Evolutionary conservation across 805 yeast species (phyloP), one percentile per base, ranked within the genome.

Genomic region (Cyberlindnera lachancei): DNA sequence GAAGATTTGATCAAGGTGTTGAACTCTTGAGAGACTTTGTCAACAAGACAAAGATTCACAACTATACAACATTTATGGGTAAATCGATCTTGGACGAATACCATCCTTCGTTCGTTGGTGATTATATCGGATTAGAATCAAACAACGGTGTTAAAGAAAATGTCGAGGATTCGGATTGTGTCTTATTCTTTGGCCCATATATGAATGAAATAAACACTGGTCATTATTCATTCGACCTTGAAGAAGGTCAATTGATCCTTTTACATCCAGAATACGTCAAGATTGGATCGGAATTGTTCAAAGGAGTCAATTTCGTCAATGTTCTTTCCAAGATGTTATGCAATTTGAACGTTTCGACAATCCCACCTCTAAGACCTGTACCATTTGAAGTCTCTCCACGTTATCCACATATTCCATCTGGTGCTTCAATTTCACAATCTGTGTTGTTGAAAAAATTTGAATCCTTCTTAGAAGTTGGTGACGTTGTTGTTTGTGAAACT

Each of bases 401-500:
- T 40, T 52, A 40, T 23, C 42, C 52, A 29, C 27, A 41, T 14
- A 28, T 50, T 18, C 49, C 50, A 24, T 44, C 55, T 3, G 29
- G 29, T 12, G 49, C 64, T n/a, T 29, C 40, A 40, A 65, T 67
- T 35, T 72, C 73, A 1, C 79, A 75, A 50, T 59, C 65, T 11
- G 52, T 49, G 23, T 43, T 79, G 23, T 56, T 71, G 18, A 52
- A 57, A 31, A 48, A 52, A 14, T 43, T 79, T 29, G 59, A 60
- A 44, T 38, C 56, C 23, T 64, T 61, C 50, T 50, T 82, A 27
- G 58, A 64, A 46, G 75, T 79, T 17, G 68, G 75, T 44, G 96
- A 87, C 53, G 66, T 76, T 15, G 50, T 87, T n/a, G 66, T 88
- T 24, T 70, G 76, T 34, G 96, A 88, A 44, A 83, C 94, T 3